phyloP scores from a whole-genome alignment of 2,329 filamentous ascomycete genomes.

The Hymenoscyphus linearis region DNA sequence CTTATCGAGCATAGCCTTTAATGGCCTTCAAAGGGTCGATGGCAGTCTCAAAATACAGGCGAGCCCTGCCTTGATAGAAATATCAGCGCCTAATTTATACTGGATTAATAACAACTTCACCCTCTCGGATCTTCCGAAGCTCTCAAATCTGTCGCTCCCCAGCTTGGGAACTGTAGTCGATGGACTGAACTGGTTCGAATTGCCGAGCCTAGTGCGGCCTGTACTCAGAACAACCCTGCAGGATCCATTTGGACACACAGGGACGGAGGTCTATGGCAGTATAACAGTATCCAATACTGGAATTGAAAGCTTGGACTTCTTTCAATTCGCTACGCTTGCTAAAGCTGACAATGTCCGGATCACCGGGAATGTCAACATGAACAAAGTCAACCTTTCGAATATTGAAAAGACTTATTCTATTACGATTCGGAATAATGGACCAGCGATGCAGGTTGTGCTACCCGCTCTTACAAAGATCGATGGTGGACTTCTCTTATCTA shows the following conservation, averaged over 20 bases:
- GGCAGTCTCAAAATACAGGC: conserved; percentile 1
- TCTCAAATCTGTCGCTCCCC: conserved; percentile 7
- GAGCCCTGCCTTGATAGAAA: conserved; percentile 2
- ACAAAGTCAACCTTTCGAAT: conserved; percentile 6
- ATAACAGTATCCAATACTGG: conserved; percentile 7
- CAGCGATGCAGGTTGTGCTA: not conserved
- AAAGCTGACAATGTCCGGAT: conserved; percentile 5
- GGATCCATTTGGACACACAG: conserved; percentile 4
- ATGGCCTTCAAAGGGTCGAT: conserved; percentile 8
- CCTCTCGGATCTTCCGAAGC: conserved; percentile 7
- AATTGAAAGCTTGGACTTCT: conserved; percentile 7
- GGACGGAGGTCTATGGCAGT: conserved; percentile 10
- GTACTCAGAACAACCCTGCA: not conserved
- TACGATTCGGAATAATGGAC: conserved; percentile 6
- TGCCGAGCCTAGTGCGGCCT: conserved; percentile 1
- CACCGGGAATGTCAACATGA: conserved; percentile 5
- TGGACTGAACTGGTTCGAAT: conserved; percentile 5
- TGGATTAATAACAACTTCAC: conserved; percentile 10
- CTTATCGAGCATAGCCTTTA: conserved; percentile 5
- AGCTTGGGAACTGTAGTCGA: conserved; percentile 5
- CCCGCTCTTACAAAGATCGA: not conserved
- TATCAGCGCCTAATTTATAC: conserved; percentile 8
- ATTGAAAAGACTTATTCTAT: conserved; percentile 4
- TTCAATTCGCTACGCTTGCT: conserved; percentile 8
- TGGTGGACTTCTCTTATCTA: not conserved